A percentile compares a stretch with the other conserved stretches of the same genome.
phyloP scores from a whole-genome alignment of 2,329 filamentous ascomycete genomes.

The Fusarium sp. region DNA sequence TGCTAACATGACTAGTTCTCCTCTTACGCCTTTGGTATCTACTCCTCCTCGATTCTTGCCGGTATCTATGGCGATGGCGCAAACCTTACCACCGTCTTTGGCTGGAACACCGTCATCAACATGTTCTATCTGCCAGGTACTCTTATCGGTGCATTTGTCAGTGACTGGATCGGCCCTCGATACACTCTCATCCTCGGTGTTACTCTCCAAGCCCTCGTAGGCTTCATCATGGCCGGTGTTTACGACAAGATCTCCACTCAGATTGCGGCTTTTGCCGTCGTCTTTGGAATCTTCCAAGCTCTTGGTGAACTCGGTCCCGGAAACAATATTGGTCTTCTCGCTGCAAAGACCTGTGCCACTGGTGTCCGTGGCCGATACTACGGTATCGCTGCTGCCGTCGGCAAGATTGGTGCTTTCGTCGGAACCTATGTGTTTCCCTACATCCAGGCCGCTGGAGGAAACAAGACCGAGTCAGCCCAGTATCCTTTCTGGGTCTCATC shows the following conservation, averaged over 20 bases:
- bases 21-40: constrained; percentile 85
- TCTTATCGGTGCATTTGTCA: constrained; percentile 77
- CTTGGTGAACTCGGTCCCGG: constrained; percentile 75
- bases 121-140: constrained; percentile 89
- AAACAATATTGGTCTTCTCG: constrained; percentile 89
- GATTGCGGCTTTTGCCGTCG: constrained; percentile 50
- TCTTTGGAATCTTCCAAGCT: constrained; percentile 51
- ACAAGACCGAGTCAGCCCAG: constrained; percentile 70
- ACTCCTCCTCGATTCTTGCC: constrained; percentile 77
- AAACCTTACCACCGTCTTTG: constrained; percentile 80
- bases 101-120: constrained; percentile 90
- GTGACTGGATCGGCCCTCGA: constrained; percentile 81
- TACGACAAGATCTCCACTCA: constrained; percentile 74
- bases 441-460: constrained; percentile 68
- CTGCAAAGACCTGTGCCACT: constrained; percentile 88
- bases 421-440: constrained; percentile 85
- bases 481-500: constrained; percentile 92
- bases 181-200: constrained; percentile 78
- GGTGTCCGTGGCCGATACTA: constrained; percentile 82
- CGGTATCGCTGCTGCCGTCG: constrained; percentile 75
- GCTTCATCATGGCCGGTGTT: constrained; percentile 87
- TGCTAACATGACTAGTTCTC: constrained; percentile 65
- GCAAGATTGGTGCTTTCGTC: constrained; percentile 85
- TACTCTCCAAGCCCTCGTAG: constrained; percentile 76
- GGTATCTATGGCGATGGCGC: constrained; percentile 68